phyloP scores from a whole-genome alignment of 352 stramenopile species.

The Phytophthora idaei region DNA sequence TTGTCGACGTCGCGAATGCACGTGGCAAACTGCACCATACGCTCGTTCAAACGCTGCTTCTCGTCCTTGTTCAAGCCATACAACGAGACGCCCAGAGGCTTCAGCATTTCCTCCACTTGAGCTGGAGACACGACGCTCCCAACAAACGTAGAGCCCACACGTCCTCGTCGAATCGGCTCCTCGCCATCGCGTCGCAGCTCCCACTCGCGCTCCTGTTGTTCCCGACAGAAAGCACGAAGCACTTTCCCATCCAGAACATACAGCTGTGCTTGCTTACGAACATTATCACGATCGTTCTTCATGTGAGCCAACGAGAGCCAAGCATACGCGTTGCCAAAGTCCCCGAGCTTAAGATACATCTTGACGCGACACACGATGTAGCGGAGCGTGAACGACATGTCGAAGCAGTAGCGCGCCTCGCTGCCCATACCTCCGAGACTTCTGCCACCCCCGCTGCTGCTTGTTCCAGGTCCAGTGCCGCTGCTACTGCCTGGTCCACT shows the following conservation, averaged over 20 bases:
- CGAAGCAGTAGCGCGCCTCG: slow-evolving; percentile 78
- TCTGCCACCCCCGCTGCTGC: slow-evolving; percentile 57
- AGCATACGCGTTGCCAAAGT: slow-evolving; percentile 63
- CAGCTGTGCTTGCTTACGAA: slow-evolving; percentile 69
- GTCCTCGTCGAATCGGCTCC: slow-evolving; percentile 28
- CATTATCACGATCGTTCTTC: slow-evolving; percentile 77
- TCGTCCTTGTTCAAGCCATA: slow-evolving; percentile 72
- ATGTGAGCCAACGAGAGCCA: slow-evolving; percentile 82
- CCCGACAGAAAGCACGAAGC: slow-evolving; percentile 55
- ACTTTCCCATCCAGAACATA: slow-evolving; percentile 72
- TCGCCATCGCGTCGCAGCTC: slow-evolving; percentile 23
- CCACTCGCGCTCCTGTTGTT: slow-evolving; percentile 56
- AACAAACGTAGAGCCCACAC: slow-evolving; percentile 27
- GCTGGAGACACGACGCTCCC: slow-evolving; percentile 35
- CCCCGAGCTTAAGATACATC: slow-evolving; percentile 58
- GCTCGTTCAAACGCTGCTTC: slow-evolving; percentile 53
- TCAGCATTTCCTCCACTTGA: slow-evolving; percentile 61
- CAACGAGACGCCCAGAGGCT: slow-evolving; percentile 62
- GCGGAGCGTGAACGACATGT: slow-evolving; percentile 78
- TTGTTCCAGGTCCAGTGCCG: slow-evolving; percentile 49
- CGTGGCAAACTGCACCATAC: slow-evolving; percentile 59
- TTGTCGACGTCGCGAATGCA: slow-evolving; percentile 51
- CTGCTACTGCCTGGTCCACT: slow-evolving; percentile 48
- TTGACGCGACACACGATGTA: slow-evolving; percentile 77
- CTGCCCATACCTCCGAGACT: slow-evolving; percentile 77